phyloP scores from a whole-genome alignment of 2,329 filamentous ascomycete species.

The Huntiella omanensis region DNA sequence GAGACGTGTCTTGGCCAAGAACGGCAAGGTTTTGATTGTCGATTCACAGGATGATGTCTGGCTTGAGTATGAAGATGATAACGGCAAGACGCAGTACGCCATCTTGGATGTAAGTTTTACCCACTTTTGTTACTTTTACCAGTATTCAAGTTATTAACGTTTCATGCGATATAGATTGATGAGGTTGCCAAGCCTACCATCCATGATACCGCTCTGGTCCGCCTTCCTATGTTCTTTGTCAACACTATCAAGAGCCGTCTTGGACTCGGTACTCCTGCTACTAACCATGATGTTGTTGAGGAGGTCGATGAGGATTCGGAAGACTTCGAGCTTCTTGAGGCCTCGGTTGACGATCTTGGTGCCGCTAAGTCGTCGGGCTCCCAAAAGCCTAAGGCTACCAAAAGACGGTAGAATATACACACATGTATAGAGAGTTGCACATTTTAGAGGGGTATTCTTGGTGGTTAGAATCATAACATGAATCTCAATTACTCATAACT shows the following conservation, averaged over 20 bases:
- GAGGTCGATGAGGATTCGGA: slow-evolving; percentile 26
- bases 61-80: slow-evolving; percentile 78
- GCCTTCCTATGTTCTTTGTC: slow-evolving; percentile 52
- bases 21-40: slow-evolving; percentile 86
- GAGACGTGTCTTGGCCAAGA: slow-evolving; percentile 80
- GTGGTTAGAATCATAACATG: not conserved
- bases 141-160: slow-evolving; percentile 13
- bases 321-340: slow-evolving; percentile 45
- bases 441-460: not conserved
- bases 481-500: no score
- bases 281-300: slow-evolving; percentile 17
- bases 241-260: slow-evolving; percentile 33
- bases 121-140: not conserved
- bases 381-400: slow-evolving; percentile 31
- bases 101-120: slow-evolving; percentile 58
- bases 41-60: slow-evolving; percentile 86
- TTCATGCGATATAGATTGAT: slow-evolving; percentile 36
- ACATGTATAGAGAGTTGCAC: not conserved
- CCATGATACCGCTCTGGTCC: slow-evolving; percentile 64
- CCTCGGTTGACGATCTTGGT: slow-evolving; percentile 22
- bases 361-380: slow-evolving; percentile 30
- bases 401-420: slow-evolving; percentile 27
- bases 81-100: slow-evolving; percentile 67
- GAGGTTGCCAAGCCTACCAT: slow-evolving; percentile 64
- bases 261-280: slow-evolving; percentile 14